Base-by-base conservation (phyloP, 2,329 filamentous ascomycete genomes). In the Phaeosphaeriaceae sp. region DNA sequence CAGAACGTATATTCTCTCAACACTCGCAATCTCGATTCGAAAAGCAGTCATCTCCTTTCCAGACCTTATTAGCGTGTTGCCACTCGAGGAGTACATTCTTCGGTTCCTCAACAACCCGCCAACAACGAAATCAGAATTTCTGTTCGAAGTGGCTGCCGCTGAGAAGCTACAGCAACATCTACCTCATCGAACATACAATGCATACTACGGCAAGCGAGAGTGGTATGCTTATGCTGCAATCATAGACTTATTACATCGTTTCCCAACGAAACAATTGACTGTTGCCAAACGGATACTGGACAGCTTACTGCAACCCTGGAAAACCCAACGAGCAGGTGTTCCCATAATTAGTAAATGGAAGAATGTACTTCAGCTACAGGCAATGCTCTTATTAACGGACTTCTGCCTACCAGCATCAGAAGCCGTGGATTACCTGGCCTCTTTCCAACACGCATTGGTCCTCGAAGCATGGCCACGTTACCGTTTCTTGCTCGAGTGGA, bases 261-360 rank as follows among this genome's bases (percentile, higher is more conserved):
- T 78, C 4, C 67, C 68, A n/a, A 29, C 46, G 20, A 50, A 49
- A 2, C 60, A 74, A 44, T n/a, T 54, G 1, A 30, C 39, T 3
- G 44, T 68, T 17, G 62, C 63, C 9, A 60, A 55, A 42, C 43
- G 54, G 2, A 58, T 78, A 1, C 55, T 78, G 7, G 44, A 66
- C n/a, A 53, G 54, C 4, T 48, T 79, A 1, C 46, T 79, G 3
- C 54, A 76, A 21, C 76, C 72, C 8, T 81, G 78, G 77, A 59
- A 61, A 16, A 58, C 60, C 11, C 79, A 81, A 50, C 75, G 73
- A 51, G 55, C 66, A 9, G 74, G 77, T 3, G 63, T 76, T 8
- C 75, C 75, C 3, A 74, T 76, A 29, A 74, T 79, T 32, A 75
- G 68, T 50, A 73, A 74, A 38, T 81, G 77, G 77, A 81, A 81